phyloP scores from a whole-genome alignment of 257 asterid species.

The Scutellaria barbata region DNA sequence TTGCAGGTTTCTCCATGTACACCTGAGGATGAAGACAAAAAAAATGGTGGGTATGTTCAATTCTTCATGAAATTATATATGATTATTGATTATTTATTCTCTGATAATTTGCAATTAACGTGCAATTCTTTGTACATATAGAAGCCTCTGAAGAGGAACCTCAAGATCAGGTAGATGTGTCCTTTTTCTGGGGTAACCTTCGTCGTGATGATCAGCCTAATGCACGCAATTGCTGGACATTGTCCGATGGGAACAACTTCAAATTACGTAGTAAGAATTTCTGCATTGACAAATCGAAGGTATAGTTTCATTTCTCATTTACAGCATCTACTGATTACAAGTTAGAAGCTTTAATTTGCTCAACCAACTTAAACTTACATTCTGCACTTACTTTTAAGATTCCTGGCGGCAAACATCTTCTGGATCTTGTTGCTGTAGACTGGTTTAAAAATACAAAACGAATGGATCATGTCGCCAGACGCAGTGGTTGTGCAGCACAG shows the following conservation, averaged over 20 bases:
- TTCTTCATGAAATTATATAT: slow-evolving; percentile 29
- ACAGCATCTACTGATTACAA: background rate
- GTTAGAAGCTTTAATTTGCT: slow-evolving; percentile 18
- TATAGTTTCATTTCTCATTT: slow-evolving; percentile 29
- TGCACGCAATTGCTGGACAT: slow-evolving; percentile 84
- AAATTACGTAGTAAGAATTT: slow-evolving; percentile 82
- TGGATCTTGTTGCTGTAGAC: slow-evolving; percentile 98
- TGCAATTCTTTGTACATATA: slow-evolving; percentile 30
- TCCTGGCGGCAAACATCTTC: slow-evolving; percentile 82
- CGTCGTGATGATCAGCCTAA: slow-evolving; percentile 69
- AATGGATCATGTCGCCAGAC: slow-evolving; percentile 89
- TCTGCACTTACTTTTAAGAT: slow-evolving; percentile 49
- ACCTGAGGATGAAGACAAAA: slow-evolving; percentile 57
- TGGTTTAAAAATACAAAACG: slow-evolving; percentile 87
- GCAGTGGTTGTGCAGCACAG: slow-evolving; percentile 95
- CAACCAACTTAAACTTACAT: slow-evolving; percentile 14
- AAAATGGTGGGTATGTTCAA: slow-evolving; percentile 50
- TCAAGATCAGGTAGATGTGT: slow-evolving; percentile 65
- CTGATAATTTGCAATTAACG: slow-evolving; percentile 20
- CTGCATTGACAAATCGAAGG: slow-evolving; percentile 86
- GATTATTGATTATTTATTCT: slow-evolving; percentile 7
- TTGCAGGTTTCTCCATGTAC: slow-evolving; percentile 62
- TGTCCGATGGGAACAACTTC: slow-evolving; percentile 90
- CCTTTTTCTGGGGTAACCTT: slow-evolving; percentile 87
- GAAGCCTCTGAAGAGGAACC: slow-evolving; percentile 72